Evolutionary conservation across 345 rosid species (phyloP).

Genomic region (Toxicodendron radicans): DNA sequence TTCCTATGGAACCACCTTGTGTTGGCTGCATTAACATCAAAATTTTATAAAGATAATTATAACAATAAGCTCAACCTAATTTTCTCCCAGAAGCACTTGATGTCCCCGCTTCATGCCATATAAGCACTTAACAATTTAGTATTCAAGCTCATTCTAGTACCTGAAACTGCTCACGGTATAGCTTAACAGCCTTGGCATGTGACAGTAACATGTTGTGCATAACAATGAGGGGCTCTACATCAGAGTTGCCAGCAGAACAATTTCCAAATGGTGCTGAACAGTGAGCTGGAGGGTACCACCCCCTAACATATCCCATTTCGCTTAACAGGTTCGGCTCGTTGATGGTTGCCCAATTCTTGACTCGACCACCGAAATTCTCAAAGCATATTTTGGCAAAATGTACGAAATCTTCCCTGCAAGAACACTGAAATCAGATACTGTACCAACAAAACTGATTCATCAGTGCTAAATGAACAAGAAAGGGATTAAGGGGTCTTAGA

Average conservation of each 20-base stretch:
- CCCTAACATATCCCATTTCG: constrained; percentile 37
- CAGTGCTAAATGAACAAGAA: background rate
- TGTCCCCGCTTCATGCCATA: background rate
- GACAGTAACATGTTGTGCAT: constrained; percentile 45
- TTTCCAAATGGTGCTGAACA: constrained; percentile 44
- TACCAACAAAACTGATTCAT: background rate
- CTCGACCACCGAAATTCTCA: constrained; percentile 42
- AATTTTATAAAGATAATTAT: background rate
- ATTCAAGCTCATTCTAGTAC: constrained; percentile 12
- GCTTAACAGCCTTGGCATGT: constrained; percentile 42
- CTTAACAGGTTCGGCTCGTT: constrained; percentile 40
- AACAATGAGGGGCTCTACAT: constrained; percentile 33
- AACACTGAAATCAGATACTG: background rate
- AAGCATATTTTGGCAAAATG: constrained; percentile 42
- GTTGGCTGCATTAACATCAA: constrained; percentile 24
- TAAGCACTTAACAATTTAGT: background rate
- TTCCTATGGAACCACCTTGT: constrained; percentile 43
- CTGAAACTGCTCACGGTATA: constrained; percentile 37
- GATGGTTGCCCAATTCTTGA: constrained; percentile 41
- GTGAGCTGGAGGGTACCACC: constrained; percentile 38
- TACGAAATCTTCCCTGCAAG: constrained; percentile 43
- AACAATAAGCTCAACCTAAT: background rate
- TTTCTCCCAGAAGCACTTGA: background rate
- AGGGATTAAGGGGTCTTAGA: too few species aligned
- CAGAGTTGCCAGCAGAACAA: constrained; percentile 44